Base-by-base conservation (phyloP, 345 rosid species). In the Mallotus nudiflorus region DNA sequence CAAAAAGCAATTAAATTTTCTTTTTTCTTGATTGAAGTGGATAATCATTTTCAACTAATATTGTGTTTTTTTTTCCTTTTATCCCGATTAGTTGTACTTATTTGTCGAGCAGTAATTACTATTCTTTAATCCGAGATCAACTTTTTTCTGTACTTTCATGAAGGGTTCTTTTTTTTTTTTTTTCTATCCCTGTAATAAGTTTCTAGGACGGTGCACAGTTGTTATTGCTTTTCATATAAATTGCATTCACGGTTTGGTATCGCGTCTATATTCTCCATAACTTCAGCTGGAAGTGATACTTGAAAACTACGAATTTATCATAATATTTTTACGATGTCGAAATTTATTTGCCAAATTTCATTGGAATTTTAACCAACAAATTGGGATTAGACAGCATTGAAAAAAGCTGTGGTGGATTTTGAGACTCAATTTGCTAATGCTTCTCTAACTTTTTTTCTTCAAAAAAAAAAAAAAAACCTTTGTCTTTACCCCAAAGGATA, bases 401-500 rank as follows among this genome's bases (percentile, higher is more conserved):
- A 42, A 53, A 42, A 60, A 29, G 39, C 25, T 24, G 6, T 7
- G 20, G 42, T 45, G 10, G 51, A 37, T 54, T 48, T 73, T 42
- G 37, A 49, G 68, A 68, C 51, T 71, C 70, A 68, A 33, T 66
- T 79, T 73, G 78, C 65, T 80, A 62, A 66, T 35, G 29, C 40
- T 79, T 80, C 81, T 58, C 65, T 24, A 31, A 53, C 29, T 40
- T 19, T 42, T 67, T 50, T 73, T 73, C 14, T 9, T 42, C 9
- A 42, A 72, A 33, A 27, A 72, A n/a, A n/a, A n/a, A n/a, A n/a
- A n/a, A n/a, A n/a, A n/a, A n/a, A n/a, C n/a, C 86, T 83, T 85
- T 56, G 86, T 77, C 93, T 85, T 89, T 76, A 85, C 86, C 85
- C 82, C 86, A 76, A 87, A 85, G 91, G 33, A 29, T n/a, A n/a